phyloP scores from a whole-genome alignment of 2,329 filamentous ascomycete species.

The Neospermospora avenae region DNA sequence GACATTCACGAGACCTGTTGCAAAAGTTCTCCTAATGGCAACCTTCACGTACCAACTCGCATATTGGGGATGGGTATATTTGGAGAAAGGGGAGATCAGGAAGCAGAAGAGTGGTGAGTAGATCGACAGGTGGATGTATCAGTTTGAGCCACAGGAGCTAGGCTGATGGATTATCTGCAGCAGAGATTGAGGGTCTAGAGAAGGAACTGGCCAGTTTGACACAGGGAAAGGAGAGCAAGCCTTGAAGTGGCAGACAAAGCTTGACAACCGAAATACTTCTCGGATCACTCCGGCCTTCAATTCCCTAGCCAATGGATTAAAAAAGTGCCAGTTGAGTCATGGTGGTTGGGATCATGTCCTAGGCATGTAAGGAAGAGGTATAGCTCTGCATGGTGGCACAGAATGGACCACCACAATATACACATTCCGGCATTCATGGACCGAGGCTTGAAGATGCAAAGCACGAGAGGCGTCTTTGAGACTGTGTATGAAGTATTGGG shows the following conservation, averaged over 20 bases:
- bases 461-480: no score
- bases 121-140: no score
- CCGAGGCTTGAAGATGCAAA: no score
- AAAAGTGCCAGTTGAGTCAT: no score
- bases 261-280: neutral
- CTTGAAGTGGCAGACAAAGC: slow-evolving; percentile 7
- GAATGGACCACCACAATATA: no score
- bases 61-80: slow-evolving; percentile 71
- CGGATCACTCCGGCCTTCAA: no score
- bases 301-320: no score
- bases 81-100: slow-evolving; percentile 69
- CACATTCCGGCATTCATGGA: no score
- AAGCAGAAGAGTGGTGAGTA: slow-evolving; percentile 43
- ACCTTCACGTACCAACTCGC: slow-evolving; percentile 75
- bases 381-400: no score
- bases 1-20: slow-evolving; percentile 68
- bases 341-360: no score
- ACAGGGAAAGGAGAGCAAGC: slow-evolving; percentile 11
- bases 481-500: no score
- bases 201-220: slow-evolving; percentile 15
- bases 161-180: slow-evolving; percentile 12
- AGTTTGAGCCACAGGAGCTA: neutral
- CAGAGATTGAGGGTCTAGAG: slow-evolving; percentile 19
- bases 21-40: slow-evolving; percentile 71
- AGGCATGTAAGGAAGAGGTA: no score